A percentile compares a stretch with the other conserved stretches of the same genome.
Conservation (phyloP, 2,329 filamentous ascomycete species). For the Harringtonia lauricola region DNA sequence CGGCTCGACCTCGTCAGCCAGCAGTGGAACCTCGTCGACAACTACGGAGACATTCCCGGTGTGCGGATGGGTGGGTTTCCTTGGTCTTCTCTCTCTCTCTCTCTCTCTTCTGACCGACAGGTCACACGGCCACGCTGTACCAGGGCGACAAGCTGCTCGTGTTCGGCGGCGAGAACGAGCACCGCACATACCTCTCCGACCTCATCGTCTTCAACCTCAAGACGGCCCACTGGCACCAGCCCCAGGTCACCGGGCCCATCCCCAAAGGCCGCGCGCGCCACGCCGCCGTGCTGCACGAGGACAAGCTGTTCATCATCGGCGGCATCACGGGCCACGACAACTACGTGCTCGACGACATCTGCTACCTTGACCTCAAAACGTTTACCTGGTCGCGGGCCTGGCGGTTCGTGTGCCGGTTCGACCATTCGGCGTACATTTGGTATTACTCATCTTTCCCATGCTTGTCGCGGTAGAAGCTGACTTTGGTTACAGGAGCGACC, state of each 20-base stretch:
- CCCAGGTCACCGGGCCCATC: conserved; percentile 70
- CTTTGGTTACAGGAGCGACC: conserved; percentile 43
- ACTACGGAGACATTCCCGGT: conserved; percentile 95
- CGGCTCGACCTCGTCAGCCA: conserved; percentile 76
- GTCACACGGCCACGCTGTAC: conserved; percentile 90
- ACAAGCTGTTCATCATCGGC: conserved; percentile 91
- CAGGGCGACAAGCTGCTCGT: conserved; percentile 91
- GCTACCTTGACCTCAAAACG: conserved; percentile 92
- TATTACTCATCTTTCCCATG: too few species aligned
- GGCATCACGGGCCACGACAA: conserved; percentile 93
- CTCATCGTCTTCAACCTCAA: conserved; percentile 93
- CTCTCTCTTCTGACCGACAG: conserved; percentile 29
- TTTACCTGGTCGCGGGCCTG: conserved; percentile 96
- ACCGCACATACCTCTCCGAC: conserved; percentile 88
- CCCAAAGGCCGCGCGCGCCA: conserved; percentile 88
- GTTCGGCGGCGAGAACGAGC: conserved; percentile 96
- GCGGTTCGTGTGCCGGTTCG: conserved; percentile 90
- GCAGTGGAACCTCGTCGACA: conserved; percentile 93
- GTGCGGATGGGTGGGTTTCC: conserved; percentile 78
- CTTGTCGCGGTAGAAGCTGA: conserved; percentile 13
- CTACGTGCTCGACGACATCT: conserved; percentile 88
- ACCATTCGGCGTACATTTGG: conserved; percentile 93
- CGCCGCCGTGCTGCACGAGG: conserved; percentile 87
- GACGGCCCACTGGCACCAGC: conserved; percentile 91
- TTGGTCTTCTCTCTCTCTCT: not conserved